Percentiles rank a stretch among this genome's conserved stretches.
phyloP scores from a whole-genome alignment of 2,329 filamentous ascomycete genomes.

The Aspergillus sp. region DNA sequence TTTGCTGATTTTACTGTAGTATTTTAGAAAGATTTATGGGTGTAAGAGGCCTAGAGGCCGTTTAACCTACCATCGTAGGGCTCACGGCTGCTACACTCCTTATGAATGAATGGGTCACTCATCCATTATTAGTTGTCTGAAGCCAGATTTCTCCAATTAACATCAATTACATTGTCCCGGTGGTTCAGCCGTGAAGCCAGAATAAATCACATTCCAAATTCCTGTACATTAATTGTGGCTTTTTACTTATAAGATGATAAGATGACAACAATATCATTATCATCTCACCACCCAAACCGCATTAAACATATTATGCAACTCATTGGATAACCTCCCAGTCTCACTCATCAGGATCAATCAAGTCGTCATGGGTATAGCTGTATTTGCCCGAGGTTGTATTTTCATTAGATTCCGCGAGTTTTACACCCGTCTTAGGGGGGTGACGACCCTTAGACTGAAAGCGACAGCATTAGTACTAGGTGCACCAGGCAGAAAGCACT shows the following conservation, averaged over 20 bases:
- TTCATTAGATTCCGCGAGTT: neutral
- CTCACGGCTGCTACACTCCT: too few species aligned
- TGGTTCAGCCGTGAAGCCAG: too few species aligned
- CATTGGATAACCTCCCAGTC: too few species aligned
- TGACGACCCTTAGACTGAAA: neutral
- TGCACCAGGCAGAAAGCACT: neutral
- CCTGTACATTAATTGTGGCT: too few species aligned
- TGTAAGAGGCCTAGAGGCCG: constrained; percentile 9
- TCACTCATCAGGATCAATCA: neutral
- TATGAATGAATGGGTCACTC: too few species aligned
- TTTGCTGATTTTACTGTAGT: constrained; percentile 15
- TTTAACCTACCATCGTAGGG: constrained; percentile 3
- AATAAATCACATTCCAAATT: too few species aligned
- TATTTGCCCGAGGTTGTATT: neutral
- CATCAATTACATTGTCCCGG: too few species aligned
- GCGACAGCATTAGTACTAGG: neutral
- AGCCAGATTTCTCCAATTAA: too few species aligned
- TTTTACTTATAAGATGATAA: too few species aligned
- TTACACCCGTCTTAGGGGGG: neutral
- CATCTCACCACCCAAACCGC: neutral
- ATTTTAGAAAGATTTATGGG: constrained; percentile 15
- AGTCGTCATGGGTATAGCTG: neutral
- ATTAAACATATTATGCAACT: neutral
- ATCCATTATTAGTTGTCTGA: too few species aligned
- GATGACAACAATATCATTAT: neutral